Evolutionary conservation across 805 yeast genomes (phyloP).

Genomic region (Priceomyces fermenticarens): DNA sequence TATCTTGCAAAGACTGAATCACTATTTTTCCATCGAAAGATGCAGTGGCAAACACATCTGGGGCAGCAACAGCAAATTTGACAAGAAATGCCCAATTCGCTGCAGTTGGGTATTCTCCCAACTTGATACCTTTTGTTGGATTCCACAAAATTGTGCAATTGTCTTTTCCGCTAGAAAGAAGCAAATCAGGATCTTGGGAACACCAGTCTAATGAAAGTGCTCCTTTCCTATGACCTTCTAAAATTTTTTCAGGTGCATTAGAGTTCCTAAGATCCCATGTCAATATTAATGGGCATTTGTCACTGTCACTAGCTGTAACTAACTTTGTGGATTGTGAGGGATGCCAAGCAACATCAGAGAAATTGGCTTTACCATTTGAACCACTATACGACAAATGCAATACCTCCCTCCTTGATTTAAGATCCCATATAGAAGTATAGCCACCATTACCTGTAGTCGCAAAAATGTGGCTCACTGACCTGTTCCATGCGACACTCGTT

Average conservation of each 20-base stretch:
- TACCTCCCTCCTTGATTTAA: slow-evolving; percentile 83
- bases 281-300: slow-evolving; percentile 72
- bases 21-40: slow-evolving; percentile 81
- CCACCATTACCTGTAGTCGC: slow-evolving; percentile 88
- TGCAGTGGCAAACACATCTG: slow-evolving; percentile 86
- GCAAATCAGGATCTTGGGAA: slow-evolving; percentile 67
- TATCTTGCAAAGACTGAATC: slow-evolving; percentile 86
- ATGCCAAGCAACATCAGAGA: slow-evolving; percentile 91
- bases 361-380: slow-evolving; percentile 53
- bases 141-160: slow-evolving; percentile 89
- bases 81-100: slow-evolving; percentile 94
- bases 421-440: slow-evolving; percentile 90
- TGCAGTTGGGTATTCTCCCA: slow-evolving; percentile 87
- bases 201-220: slow-evolving; percentile 94
- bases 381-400: slow-evolving; percentile 75
- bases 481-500: slow-evolving; percentile 85
- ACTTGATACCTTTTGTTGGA: slow-evolving; percentile 65
- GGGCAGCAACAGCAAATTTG: slow-evolving; percentile 80
- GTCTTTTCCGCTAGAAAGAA: slow-evolving; percentile 91
- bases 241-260: slow-evolving; percentile 76
- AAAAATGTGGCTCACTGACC: slow-evolving; percentile 75
- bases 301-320: slow-evolving; percentile 83
- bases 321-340: slow-evolving; percentile 84
- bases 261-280: slow-evolving; percentile 96
- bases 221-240: slow-evolving; percentile 84